phyloP scores from a whole-genome alignment of 768 basidiomycete species.

The Kwoniella europaea region DNA sequence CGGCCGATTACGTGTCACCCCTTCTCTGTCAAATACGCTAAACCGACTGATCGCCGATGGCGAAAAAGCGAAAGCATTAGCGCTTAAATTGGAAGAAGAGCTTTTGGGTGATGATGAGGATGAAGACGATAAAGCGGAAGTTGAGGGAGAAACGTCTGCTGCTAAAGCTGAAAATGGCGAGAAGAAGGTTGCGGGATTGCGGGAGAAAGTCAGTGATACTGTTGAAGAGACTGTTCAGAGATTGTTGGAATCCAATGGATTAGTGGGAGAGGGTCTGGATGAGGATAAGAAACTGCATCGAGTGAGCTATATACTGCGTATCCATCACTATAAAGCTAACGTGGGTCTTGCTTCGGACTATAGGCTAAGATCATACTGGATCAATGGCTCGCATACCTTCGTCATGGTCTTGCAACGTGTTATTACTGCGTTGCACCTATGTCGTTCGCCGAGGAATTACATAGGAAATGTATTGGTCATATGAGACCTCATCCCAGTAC shows the following conservation, averaged over 20 bases:
- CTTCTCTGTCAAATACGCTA: constrained; percentile 78
- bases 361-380: constrained; percentile 84
- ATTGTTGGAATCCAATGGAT: constrained; percentile 65
- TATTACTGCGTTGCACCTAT: constrained; percentile 95
- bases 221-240: constrained; percentile 82
- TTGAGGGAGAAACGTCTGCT: constrained; percentile 60
- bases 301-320: constrained; percentile 19
- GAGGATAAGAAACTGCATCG: constrained; percentile 33
- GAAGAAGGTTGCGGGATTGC: constrained; percentile 58
- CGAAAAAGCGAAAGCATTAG: constrained; percentile 73
- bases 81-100: constrained; percentile 76
- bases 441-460: constrained; percentile 92
- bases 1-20: constrained; percentile 77
- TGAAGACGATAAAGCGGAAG: constrained; percentile 36
- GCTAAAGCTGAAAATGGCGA: constrained; percentile 54
- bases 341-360: constrained; percentile 61
- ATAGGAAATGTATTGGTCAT: constrained; percentile 92
- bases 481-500: constrained; percentile 61
- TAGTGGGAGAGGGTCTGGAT: constrained; percentile 66
- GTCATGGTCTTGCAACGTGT: constrained; percentile 70
- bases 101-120: constrained; percentile 32
- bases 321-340: constrained; percentile 1
- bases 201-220: constrained; percentile 68
- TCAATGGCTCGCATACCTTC: constrained; percentile 89
- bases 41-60: constrained; percentile 82